Evolutionary conservation across 345 rosid species (phyloP), one percentile per base, ranked within the genome.

Genomic region (Boechera retrofracta): DNA sequence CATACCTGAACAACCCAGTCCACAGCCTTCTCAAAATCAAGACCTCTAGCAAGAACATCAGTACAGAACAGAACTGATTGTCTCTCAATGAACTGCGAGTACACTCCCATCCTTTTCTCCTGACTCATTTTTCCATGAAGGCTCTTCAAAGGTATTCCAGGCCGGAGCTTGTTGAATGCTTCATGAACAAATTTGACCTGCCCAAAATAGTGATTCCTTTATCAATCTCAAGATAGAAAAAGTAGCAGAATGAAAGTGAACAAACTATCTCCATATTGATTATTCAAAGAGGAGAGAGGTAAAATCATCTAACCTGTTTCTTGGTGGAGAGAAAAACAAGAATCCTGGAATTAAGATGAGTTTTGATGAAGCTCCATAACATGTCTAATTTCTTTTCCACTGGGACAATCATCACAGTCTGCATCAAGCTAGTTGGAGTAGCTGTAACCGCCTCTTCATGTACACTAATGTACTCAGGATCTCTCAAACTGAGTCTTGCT

Each of bases 71-170:
- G 98, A 82, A 90, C 94, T 41, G 98, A 89, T 38, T 83, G 91
- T 76, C 72, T 71, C 84, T 87, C 94, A 39, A 94, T 88, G 72
- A 95, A 95, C 79, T 90, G 89, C 31, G 88, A 75, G 87, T 95
- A 95, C 51, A 95, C 88, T 61, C 86, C 89, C 96, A 84, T 81
- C 72, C 98, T 88, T 76, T 70, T 88, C 64, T 87, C 91, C 75
- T 95, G 99, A 77, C 90, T 92, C 98, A 95, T 92, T 83, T 89
- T 90, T 78, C 99, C 99, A 83, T 95, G 97, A 38, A 95, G 94
- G 81, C 96, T 86, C 76, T 88, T 95, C 81, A 95, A 82, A 56
- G 98, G 98, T 75, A 92, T 86, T 65, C 99, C 99, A 64, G 99
- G 99, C 32, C 87, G 95, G 80, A 95, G 79, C 82, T 88, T 92